Percentiles rank a stretch among this genome's conserved stretches.
phyloP scores from a whole-genome alignment of 768 basidiomycete species.

The Atractiella rhizophila region DNA sequence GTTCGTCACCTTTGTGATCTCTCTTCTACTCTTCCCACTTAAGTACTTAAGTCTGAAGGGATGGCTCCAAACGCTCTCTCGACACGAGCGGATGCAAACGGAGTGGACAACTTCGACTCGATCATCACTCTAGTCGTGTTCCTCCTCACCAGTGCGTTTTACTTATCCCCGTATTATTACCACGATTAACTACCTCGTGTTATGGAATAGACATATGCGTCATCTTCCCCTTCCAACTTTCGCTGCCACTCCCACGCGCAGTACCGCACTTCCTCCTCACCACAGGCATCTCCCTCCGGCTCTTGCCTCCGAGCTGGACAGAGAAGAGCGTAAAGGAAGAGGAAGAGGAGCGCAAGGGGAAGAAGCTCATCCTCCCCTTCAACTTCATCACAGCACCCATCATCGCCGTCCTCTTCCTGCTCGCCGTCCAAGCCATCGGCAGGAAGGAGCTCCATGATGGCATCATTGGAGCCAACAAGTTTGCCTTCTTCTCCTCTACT shows the following conservation, averaged over 20 bases:
- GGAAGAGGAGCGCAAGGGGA: background rate
- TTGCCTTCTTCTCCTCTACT: too few species aligned
- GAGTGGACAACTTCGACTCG: too few species aligned
- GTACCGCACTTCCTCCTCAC: fast-evolving
- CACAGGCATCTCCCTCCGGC: too few species aligned
- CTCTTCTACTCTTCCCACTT: too few species aligned
- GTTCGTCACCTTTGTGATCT: too few species aligned
- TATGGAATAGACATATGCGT: too few species aligned
- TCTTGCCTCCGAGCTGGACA: too few species aligned
- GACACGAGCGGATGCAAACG: too few species aligned
- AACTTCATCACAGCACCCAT: slow-evolving; percentile 22
- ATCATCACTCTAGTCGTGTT: slow-evolving; percentile 11
- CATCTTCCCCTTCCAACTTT: slow-evolving; percentile 4
- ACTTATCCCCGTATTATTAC: background rate
- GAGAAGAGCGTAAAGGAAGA: too few species aligned
- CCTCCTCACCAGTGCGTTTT: slow-evolving; percentile 11
- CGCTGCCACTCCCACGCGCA: background rate
- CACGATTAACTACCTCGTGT: background rate
- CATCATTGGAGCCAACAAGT: slow-evolving; percentile 59
- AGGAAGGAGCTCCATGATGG: slow-evolving; percentile 38
- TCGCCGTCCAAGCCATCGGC: slow-evolving; percentile 23
- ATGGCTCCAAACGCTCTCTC: too few species aligned
- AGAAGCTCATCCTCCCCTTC: slow-evolving; percentile 12
- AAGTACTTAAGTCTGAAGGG: too few species aligned
- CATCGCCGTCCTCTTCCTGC: slow-evolving; percentile 24